These are phyloP conservation scores for Mycena epipterygia DNA, from an alignment of 768 basidiomycete genomes.

Conservation along the genomic window DNA sequence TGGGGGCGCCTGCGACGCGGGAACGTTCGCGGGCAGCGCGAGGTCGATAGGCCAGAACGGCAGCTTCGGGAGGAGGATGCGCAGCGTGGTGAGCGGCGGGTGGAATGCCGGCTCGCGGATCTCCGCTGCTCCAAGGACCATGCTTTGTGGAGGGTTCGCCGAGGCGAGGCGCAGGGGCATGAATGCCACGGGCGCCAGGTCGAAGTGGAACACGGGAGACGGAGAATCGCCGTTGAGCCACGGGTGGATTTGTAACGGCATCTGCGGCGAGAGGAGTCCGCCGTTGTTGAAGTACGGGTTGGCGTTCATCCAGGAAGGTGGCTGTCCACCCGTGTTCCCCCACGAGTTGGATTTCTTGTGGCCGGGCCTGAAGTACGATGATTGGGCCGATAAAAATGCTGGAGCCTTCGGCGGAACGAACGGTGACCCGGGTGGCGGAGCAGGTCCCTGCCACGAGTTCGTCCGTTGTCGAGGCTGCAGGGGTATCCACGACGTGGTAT, in stretches of 20 bases:
- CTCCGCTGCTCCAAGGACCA: constrained; percentile 32
- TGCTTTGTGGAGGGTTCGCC: neutral
- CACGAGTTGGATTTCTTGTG: constrained; percentile 30
- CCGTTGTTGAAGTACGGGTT: neutral
- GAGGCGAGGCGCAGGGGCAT: constrained; percentile 4
- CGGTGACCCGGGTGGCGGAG: neutral
- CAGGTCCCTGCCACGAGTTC: constrained; percentile 14
- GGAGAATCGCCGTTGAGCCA: constrained; percentile 49
- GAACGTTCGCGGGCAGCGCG: constrained; percentile 27
- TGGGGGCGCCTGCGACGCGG: neutral
- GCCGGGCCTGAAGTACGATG: neutral
- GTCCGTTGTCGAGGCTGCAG: constrained; percentile 26
- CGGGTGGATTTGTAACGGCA: constrained; percentile 17
- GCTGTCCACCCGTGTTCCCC: neutral
- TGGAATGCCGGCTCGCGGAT: constrained; percentile 54
- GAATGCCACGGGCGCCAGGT: constrained; percentile 47
- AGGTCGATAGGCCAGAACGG: constrained; percentile 58
- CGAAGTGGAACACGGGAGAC: constrained; percentile 51
- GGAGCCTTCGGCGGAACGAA: constrained; percentile 10
- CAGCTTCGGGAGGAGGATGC: constrained; percentile 55
- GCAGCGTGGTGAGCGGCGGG: constrained; percentile 54
- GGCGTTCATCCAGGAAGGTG: neutral
- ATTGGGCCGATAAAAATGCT: neutral
- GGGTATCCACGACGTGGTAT: constrained; percentile 8
- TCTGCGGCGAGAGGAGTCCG: neutral